Evolutionary conservation across 768 basidiomycete species (phyloP), one percentile per base, ranked within the genome.

Genomic region (Tylopilus subfusipes): DNA sequence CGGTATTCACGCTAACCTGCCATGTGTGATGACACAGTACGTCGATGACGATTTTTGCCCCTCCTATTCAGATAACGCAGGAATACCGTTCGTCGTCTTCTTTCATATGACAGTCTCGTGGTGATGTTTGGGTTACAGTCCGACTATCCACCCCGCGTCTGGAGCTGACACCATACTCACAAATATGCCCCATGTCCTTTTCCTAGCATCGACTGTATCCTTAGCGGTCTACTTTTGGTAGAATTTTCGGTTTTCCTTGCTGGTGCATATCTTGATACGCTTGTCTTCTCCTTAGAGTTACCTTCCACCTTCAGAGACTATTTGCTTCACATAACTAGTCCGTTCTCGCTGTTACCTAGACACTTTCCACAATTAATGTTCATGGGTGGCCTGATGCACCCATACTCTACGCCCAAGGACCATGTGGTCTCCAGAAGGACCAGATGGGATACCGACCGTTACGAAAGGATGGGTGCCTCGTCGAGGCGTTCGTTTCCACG

Each of bases 51-150:
- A 78, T 48, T 79, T 81, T 34, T 90, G 88, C 63, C 78, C 84
- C 25, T 89, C 88, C 0, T 90, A 79, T 66, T 90, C 88, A 38
- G 86, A 86, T 60, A 66, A 76, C 46, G 80, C 82, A 61, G 83
- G 82, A 25, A 67, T 85, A 55, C 77, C 86, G 87, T 88, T 60
- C 53, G 85, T 58, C 45, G 2, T 19, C 39, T 21, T 54, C 42
- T 21, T 21, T 43, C 1, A 14, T 6, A 2, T 24, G 2, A 42
- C 19, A 13, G 30, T 18, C 27, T 27, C 24, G 7, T 49, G 18
- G 53, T 68, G 42, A 67, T 22, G 39, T 9, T 27, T n/a, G 19
- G 10, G 21, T 31, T 43, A n/a, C 45, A 74, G 73, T 2, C 72
- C 73, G 12, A 63, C 72, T 19, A 63, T 62, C 21, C 61, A 68